Conservation (phyloP, 2,329 filamentous ascomycete species). For the Westerdykella sp. region DNA sequence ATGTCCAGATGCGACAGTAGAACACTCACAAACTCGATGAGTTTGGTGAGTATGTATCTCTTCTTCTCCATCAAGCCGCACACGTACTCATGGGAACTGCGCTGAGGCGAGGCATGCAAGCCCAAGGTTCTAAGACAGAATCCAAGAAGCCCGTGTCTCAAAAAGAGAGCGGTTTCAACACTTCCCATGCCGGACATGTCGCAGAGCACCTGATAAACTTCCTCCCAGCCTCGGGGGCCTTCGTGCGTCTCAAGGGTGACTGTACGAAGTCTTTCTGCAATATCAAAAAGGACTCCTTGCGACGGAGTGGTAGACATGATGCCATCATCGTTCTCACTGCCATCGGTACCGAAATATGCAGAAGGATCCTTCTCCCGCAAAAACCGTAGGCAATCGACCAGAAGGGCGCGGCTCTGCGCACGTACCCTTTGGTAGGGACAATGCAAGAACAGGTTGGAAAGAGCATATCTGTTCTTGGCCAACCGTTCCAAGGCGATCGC, state of each 20-base stretch:
- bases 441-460: slow-evolving; percentile 55
- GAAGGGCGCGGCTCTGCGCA: slow-evolving; percentile 19
- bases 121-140: slow-evolving; percentile 27
- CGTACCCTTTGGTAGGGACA: slow-evolving; percentile 26
- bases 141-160: slow-evolving; percentile 22
- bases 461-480: slow-evolving; percentile 46
- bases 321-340: slow-evolving; percentile 23
- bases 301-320: slow-evolving; percentile 8
- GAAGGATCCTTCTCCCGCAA: slow-evolving; percentile 29
- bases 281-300: slow-evolving; percentile 14
- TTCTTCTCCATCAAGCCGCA: slow-evolving; percentile 29
- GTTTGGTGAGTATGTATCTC: slow-evolving; percentile 23
- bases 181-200: slow-evolving; percentile 25
- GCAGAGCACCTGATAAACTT: slow-evolving; percentile 28
- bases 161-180: slow-evolving; percentile 21
- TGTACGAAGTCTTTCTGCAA: slow-evolving; percentile 14
- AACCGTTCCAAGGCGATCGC: slow-evolving; percentile 59
- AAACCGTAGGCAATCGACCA: slow-evolving; percentile 27
- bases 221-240: slow-evolving; percentile 30
- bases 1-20: slow-evolving; percentile 26
- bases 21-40: slow-evolving; percentile 25
- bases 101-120: slow-evolving; percentile 18
- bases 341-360: slow-evolving; percentile 20
- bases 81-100: slow-evolving; percentile 15
- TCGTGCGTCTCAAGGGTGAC: slow-evolving; percentile 20